Base-by-base conservation (phyloP, 2,329 filamentous ascomycete species). In the Pestalotiopsis sp. region DNA sequence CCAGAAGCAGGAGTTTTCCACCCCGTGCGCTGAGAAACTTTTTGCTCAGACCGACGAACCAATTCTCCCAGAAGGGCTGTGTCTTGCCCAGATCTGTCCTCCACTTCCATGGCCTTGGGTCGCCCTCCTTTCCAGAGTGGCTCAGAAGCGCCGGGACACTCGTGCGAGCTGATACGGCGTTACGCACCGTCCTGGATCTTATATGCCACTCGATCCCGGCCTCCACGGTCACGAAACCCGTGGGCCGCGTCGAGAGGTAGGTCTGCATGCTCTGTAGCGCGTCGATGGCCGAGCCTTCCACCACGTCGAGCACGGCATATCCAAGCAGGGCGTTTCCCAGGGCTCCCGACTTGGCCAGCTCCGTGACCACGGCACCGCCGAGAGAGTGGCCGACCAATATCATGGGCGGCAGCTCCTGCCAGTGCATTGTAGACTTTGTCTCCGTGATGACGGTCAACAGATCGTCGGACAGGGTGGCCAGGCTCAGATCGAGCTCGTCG, bases 231-330 rank as follows among this genome's bases (percentile, higher is more conserved):
- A 89, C 84, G 75, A 99, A 99, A 2, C 90, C 89, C 9, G 85
- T 84, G 0, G 96, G 96, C 25, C 96, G 88, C 4, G 91, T 94
- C 1, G 92, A 91, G 23, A 99, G 87, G 79, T 98, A 98, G 3
- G 91, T 92, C 73, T 96, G 92, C 96, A 99, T 99, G 80, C 92
- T 95, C 79, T 94, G 91, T 66, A 99, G 85, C 2, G 96, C 95
- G 78, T 98, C 96, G 80, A 99, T 95, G 41, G 96, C 96, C 0
- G 93, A 97, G 12, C 96, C 93, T 81, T 99, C 96, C 36, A 99
- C 96, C 4, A 99, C 94, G 80, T 99, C 96, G 17, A 99, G 85
- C 7, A 98, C 95, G 3, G 91, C 93, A 80, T 95, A 97, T 23
- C 93, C 96, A 17, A 98, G 84, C 1, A 98, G 79, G 31, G 90